A percentile compares a stretch with the other conserved stretches of the same genome.
phyloP scores from a whole-genome alignment of 2,329 filamentous ascomycete species.

The Verticillium longisporum region DNA sequence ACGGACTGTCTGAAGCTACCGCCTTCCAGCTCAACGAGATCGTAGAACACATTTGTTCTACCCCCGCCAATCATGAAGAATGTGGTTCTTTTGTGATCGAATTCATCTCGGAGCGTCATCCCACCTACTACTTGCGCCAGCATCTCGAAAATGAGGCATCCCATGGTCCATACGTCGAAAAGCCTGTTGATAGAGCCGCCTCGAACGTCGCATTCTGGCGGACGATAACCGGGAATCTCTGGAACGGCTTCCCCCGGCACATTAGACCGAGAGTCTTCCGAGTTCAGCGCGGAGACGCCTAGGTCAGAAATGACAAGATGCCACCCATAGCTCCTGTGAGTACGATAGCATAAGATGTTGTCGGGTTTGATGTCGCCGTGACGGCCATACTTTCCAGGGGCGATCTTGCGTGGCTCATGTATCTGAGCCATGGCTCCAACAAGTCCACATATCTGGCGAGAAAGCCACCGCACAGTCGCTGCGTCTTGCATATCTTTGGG shows the following conservation, averaged over 20 bases:
- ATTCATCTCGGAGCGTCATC: neutral
- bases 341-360: conserved; percentile 3
- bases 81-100: neutral
- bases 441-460: conserved; percentile 6
- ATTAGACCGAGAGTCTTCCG: neutral
- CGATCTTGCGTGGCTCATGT: neutral
- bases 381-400: neutral
- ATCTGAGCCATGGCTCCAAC: neutral
- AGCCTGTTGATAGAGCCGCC: neutral
- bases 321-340: neutral
- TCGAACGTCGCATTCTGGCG: neutral
- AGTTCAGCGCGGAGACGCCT: neutral
- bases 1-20: neutral
- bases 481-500: neutral
- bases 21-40: neutral
- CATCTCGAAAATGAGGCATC: neutral
- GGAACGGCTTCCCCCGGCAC: neutral
- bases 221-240: neutral
- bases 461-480: conserved; percentile 2
- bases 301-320: conserved; percentile 3
- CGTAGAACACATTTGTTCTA: neutral
- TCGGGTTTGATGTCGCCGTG: conserved; percentile 8
- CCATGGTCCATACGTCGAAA: neutral
- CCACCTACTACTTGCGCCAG: neutral
- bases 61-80: neutral